phyloP scores from a whole-genome alignment of 75 land plant species.

The Picea glauca region DNA sequence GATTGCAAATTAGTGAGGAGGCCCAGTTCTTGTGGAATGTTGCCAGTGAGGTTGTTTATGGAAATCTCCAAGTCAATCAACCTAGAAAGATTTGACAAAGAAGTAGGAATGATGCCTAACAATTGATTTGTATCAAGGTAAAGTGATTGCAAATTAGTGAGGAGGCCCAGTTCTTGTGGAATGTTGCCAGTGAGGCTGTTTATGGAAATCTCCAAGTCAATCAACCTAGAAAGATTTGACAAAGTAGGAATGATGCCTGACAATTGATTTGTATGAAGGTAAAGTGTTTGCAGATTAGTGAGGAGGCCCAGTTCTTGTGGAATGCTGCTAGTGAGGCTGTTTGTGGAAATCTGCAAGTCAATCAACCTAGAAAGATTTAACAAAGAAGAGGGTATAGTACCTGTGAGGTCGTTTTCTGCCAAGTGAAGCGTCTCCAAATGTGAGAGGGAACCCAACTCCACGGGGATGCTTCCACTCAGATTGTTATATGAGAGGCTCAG shows the following conservation, averaged over 20 bases:
- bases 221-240: constrained; percentile 30
- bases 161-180: constrained; percentile 41
- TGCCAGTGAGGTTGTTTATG: constrained; percentile 27
- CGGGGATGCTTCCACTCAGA: constrained; percentile 34
- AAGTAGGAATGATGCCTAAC: constrained; percentile 53
- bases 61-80: constrained; percentile 38
- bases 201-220: constrained; percentile 43
- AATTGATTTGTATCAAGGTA: constrained; percentile 36
- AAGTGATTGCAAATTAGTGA: constrained; percentile 29
- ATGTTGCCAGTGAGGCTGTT: constrained; percentile 58
- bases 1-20: too few relatives aligned
- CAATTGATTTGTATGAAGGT: constrained; percentile 43
- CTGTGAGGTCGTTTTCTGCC: constrained; percentile 37
- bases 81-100: constrained; percentile 44
- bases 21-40: too few relatives aligned
- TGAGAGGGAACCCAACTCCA: constrained; percentile 23
- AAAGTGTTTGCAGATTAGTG: constrained; percentile 25
- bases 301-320: constrained; percentile 39
- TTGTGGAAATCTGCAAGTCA: constrained; percentile 24
- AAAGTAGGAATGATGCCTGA: constrained; percentile 60
- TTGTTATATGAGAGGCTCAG: constrained; percentile 40
- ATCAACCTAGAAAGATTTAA: constrained; percentile 22
- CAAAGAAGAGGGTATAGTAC: constrained; percentile 33
- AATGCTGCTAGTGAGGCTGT: constrained; percentile 30
- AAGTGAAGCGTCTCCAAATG: constrained; percentile 32